phyloP scores from a whole-genome alignment of 257 asterid genomes.

The Solanum virginianum region DNA sequence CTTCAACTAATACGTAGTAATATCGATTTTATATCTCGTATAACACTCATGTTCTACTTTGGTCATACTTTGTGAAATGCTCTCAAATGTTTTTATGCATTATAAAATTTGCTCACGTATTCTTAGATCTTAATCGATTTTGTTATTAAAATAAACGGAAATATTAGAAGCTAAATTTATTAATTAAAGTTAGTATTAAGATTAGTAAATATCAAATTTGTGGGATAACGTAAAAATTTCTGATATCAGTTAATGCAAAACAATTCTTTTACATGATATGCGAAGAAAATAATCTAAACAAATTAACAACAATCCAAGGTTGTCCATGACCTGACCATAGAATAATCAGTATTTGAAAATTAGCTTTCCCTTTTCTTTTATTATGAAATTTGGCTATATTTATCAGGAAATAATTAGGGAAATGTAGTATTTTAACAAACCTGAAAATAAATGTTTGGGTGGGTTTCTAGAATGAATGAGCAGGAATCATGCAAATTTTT shows the following conservation, averaged over 20 bases:
- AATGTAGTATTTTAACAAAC: not conserved
- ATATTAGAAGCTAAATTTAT: not conserved
- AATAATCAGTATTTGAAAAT: not conserved
- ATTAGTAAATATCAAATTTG: not conserved
- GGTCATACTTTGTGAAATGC: not conserved
- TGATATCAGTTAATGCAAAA: not conserved
- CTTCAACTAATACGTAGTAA: not conserved
- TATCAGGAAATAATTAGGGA: not conserved
- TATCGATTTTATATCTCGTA: not conserved
- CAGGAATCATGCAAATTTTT: not conserved
- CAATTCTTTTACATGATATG: not conserved
- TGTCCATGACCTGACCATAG: not conserved
- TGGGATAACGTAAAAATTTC: not conserved
- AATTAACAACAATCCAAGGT: not conserved
- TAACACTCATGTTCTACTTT: not conserved
- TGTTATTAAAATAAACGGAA: not conserved
- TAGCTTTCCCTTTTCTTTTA: not conserved
- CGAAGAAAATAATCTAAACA: not conserved
- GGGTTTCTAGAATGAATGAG: not conserved
- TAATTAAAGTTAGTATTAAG: not conserved
- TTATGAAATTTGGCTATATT: not conserved
- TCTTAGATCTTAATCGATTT: not conserved
- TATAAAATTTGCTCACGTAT: not conserved
- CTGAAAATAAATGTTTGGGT: not conserved
- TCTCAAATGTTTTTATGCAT: not conserved